phyloP scores from a whole-genome alignment of 176 grass and related monocot species.

The Hsuehochloa calcarea region DNA sequence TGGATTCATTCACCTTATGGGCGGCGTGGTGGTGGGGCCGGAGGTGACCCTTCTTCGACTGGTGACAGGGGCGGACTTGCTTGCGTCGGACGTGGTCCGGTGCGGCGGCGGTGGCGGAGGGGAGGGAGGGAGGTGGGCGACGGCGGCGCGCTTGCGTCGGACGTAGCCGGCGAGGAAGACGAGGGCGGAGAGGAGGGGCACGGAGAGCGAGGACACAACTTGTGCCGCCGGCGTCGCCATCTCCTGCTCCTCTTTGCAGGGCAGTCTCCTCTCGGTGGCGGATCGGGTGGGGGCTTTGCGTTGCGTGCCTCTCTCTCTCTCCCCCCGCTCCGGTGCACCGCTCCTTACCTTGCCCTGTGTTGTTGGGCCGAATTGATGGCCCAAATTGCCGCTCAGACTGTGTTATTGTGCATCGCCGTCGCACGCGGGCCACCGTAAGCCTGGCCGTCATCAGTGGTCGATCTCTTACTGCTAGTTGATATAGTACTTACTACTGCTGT shows the following conservation, averaged over 20 bases:
- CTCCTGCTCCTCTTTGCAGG: not conserved
- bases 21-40: slow-evolving; percentile 60
- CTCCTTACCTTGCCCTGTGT: too few species aligned
- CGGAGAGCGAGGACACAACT: slow-evolving; percentile 45
- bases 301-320: too few species aligned
- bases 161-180: slow-evolving; percentile 79
- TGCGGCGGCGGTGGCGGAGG: slow-evolving; percentile 31
- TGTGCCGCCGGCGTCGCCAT: not conserved
- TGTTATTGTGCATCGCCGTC: too few species aligned
- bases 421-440: too few species aligned
- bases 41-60: slow-evolving; percentile 45
- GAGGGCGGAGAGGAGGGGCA: slow-evolving; percentile 67
- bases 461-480: too few species aligned
- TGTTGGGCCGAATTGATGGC: too few species aligned
- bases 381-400: too few species aligned
- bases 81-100: slow-evolving; percentile 45
- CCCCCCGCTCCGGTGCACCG: too few species aligned
- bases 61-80: slow-evolving; percentile 20
- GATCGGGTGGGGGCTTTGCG: not conserved
- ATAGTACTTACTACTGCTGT: too few species aligned
- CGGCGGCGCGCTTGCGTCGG: slow-evolving; percentile 76
- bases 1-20: slow-evolving; percentile 57
- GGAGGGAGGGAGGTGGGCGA: slow-evolving; percentile 62
- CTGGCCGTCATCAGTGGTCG: too few species aligned
- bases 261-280: not conserved